Evolutionary conservation across 2,329 filamentous ascomycete genomes (phyloP).

Genomic region (Niveomyces coronatus): DNA sequence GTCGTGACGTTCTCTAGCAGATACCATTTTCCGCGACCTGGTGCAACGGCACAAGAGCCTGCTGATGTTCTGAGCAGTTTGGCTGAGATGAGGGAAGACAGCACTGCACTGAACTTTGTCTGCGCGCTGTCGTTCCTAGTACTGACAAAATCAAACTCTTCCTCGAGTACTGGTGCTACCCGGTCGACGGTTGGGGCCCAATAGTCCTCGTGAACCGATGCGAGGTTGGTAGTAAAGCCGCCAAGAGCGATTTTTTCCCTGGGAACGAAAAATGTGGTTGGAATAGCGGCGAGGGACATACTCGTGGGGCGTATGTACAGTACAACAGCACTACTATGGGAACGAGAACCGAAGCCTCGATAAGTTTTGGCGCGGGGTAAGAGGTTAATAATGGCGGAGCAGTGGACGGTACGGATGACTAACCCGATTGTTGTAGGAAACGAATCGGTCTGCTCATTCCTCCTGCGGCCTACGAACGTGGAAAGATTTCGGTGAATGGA

Average conservation of each 20-base stretch:
- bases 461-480: too few species aligned
- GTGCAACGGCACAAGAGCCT: neutral
- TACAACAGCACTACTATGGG: neutral
- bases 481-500: too few species aligned
- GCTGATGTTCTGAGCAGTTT: neutral
- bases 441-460: too few species aligned
- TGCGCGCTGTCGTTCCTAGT: neutral
- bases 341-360: neutral
- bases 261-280: neutral
- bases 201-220: neutral
- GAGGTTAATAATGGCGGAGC: neutral
- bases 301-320: neutral
- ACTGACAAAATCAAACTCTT: neutral
- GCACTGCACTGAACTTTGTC: neutral
- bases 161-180: neutral
- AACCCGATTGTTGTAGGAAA: neutral
- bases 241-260: neutral
- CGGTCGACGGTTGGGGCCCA: neutral
- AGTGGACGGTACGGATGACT: neutral
- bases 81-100: neutral
- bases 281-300: conserved; percentile 1
- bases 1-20: neutral
- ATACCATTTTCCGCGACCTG: neutral
- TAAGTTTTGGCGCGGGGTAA: neutral
- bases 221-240: neutral